Base-by-base conservation (phyloP, 1,284 basidiomycete species). In the Caloboletus firmus region DNA sequence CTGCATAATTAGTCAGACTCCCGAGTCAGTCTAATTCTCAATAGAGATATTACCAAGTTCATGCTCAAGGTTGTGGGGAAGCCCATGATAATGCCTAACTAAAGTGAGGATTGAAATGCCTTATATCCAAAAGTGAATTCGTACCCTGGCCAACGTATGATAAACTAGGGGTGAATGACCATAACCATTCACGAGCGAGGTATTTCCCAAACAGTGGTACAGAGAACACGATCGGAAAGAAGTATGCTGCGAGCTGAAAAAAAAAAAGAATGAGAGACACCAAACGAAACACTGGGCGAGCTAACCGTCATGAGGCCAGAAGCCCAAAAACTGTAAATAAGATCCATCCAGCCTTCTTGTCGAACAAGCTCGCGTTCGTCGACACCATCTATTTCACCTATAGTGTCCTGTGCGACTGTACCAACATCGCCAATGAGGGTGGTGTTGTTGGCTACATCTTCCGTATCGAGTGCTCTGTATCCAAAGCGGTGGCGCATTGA, bases 1-100 rank as follows among this genome's bases (percentile, higher is more conserved):
- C 82, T 91, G 62, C 22, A 43, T 2, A 8, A 26, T n/a, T 1
- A 5, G 22, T 64, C 37, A 58, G 45, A 52, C 34, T 15, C 51
- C 28, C 26, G 22, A 24, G n/a, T 18, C 17, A 17, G 20, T 35
- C 41, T 5, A 24, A 20, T 35, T 44, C 20, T n/a, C 17, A 18
- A 24, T 9, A 39, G 24, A 35, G 15, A 22, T 70, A 77, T 63
- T 64, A 90, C 89, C 50, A 93, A 70, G 62, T 90, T 95, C 95
- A 98, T 98, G 66, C 91, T 92, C 28, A 96, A 67, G 0, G 94
- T 95, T 0, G 94, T 97, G 0, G 94, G 91, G 61, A 96, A 89
- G 4, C 95, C 95, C 96, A 98, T 98, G 68, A 98, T 98, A 60
- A 98, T 95, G 5, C 95, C 91, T 89, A 30, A 45, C n/a, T 39